Evolutionary conservation across 2,329 filamentous ascomycete genomes (phyloP).

Genomic region (Phoma sp.): DNA sequence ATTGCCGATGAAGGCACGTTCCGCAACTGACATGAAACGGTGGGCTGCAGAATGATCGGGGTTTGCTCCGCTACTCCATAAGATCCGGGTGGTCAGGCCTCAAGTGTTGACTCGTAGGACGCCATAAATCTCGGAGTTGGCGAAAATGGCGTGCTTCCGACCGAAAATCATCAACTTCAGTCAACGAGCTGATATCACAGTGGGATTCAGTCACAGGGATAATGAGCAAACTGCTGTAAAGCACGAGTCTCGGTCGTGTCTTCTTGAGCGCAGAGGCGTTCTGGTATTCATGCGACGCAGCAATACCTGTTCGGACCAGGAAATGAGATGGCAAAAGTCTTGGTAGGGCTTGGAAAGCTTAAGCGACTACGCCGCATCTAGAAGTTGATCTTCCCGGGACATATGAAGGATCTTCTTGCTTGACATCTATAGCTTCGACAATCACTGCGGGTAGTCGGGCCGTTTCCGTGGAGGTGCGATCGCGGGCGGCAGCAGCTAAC

Average conservation of each 20-base stretch:
- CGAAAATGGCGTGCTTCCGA: background rate
- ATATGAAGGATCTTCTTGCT: conserved; percentile 3
- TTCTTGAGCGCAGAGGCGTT: background rate
- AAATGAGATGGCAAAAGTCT: conserved; percentile 4
- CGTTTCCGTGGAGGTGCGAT: background rate
- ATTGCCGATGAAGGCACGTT: conserved; percentile 1
- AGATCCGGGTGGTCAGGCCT: background rate
- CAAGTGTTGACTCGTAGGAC: conserved; percentile 4
- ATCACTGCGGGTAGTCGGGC: background rate
- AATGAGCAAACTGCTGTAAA: background rate
- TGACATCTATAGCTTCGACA: background rate
- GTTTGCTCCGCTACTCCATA: background rate
- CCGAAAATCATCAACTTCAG: background rate
- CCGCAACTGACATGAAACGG: conserved; percentile 8
- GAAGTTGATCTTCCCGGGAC: conserved; percentile 6
- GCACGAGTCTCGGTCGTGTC: background rate
- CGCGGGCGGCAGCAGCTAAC: background rate
- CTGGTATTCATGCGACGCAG: background rate
- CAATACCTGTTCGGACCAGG: background rate
- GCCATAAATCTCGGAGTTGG: background rate
- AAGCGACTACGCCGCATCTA: conserved; percentile 8
- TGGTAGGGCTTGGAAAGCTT: conserved; percentile 5
- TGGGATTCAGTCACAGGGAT: background rate
- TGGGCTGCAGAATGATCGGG: background rate
- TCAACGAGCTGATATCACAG: background rate